Evolutionary conservation across 192 early-diverging fungal genomes (phyloP).

Genomic region (Coemansia sp.): DNA sequence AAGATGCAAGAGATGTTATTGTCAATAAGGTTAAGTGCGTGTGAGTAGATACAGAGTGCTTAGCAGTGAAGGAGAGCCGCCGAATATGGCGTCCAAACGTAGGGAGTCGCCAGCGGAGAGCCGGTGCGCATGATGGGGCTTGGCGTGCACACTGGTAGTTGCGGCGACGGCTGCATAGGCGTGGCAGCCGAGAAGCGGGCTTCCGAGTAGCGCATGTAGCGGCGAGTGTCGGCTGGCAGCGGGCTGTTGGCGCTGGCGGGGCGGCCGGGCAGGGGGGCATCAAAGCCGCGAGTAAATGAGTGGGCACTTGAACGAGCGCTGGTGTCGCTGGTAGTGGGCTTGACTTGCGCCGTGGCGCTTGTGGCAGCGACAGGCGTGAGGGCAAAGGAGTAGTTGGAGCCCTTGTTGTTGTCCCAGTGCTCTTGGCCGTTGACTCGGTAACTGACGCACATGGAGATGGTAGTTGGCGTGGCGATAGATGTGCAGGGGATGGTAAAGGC

Average conservation of each 20-base stretch:
- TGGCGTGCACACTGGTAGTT: slow-evolving; percentile 12
- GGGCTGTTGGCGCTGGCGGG: neutral
- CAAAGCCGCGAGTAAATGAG: slow-evolving; percentile 17
- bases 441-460: slow-evolving; percentile 65
- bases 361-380: neutral
- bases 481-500: slow-evolving; percentile 60
- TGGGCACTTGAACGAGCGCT: slow-evolving; percentile 4
- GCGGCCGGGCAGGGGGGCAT: neutral
- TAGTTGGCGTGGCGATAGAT: slow-evolving; percentile 2
- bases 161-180: slow-evolving; percentile 1
- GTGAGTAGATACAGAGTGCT: neutral
- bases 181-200: slow-evolving; percentile 27
- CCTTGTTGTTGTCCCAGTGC: slow-evolving; percentile 95
- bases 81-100: slow-evolving; percentile 21
- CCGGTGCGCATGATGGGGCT: slow-evolving; percentile 36
- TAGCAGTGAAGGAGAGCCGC: slow-evolving; percentile 46
- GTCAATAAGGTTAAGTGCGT: neutral
- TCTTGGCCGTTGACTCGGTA: slow-evolving; percentile 74
- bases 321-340: neutral
- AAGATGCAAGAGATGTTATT: neutral
- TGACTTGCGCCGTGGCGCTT: neutral
- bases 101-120: slow-evolving; percentile 29
- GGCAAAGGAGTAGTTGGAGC: slow-evolving; percentile 78
- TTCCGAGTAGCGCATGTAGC: slow-evolving; percentile 54
- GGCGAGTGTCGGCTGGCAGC: slow-evolving; percentile 23